Percentiles rank a stretch among this genome's conserved stretches.
These are phyloP conservation scores for Thelonectria blattea DNA, from an alignment of 2,329 filamentous ascomycete species.

Conservation along the genomic window DNA sequence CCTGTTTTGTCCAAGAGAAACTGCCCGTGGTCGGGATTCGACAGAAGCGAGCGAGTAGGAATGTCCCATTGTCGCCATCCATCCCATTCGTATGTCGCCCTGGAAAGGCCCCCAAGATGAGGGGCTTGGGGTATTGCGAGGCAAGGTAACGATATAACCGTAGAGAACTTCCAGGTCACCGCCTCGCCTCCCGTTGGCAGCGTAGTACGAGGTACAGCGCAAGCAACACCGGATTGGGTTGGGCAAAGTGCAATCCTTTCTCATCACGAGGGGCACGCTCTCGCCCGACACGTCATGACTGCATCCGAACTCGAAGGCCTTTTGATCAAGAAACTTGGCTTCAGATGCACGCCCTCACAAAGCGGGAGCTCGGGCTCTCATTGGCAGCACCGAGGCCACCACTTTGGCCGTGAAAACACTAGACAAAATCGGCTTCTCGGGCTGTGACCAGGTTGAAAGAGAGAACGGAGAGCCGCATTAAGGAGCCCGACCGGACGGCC, in stretches of 20 bases:
- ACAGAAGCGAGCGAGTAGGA: not conserved
- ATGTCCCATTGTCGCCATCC: not conserved
- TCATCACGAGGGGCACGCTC: not conserved
- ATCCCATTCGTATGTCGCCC: not conserved
- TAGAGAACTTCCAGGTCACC: not conserved
- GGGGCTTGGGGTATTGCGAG: not conserved
- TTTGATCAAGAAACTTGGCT: not conserved
- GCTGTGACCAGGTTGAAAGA: not conserved
- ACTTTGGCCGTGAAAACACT: constrained; percentile 1
- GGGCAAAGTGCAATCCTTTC: constrained; percentile 4
- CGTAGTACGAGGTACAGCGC: not conserved
- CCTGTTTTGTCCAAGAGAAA: not conserved
- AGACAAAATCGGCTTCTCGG: constrained; percentile 1
- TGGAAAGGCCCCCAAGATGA: not conserved
- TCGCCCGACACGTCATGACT: constrained; percentile 14
- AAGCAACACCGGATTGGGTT: not conserved
- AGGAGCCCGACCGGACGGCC: not conserved
- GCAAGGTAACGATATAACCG: not conserved
- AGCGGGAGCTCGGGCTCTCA: not conserved
- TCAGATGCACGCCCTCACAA: constrained; percentile 4
- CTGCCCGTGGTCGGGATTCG: not conserved
- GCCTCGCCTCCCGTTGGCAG: not conserved
- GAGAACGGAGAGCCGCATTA: not conserved
- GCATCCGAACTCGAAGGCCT: constrained; percentile 8
- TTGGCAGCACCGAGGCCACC: not conserved